Conservation (phyloP, 1,139 yeast genomes). For the Nematodospora anomalae region DNA sequence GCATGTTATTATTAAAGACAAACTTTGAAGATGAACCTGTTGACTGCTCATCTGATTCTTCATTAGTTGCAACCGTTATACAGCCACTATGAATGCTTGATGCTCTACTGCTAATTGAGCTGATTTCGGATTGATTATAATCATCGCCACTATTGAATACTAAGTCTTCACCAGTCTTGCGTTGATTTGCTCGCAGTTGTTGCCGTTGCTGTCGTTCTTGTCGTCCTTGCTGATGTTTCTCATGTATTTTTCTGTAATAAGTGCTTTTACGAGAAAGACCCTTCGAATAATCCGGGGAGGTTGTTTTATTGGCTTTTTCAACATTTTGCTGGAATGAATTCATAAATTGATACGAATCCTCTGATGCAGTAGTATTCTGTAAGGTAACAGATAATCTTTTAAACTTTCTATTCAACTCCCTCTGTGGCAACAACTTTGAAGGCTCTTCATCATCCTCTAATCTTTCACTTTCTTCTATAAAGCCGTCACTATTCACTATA, state of each 20-base stretch:
- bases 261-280: conserved; percentile 20
- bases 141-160: conserved; percentile 4
- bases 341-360: conserved; percentile 44
- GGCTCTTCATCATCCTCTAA: conserved; percentile 4
- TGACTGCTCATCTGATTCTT: conserved; percentile 1
- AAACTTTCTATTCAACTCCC: conserved; percentile 38
- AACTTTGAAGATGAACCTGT: conserved; percentile 8
- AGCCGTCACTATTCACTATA: conserved; percentile 19
- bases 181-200: not conserved
- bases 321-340: conserved; percentile 42
- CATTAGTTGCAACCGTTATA: conserved; percentile 2
- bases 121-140: conserved; percentile 12
- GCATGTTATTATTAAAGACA: conserved; percentile 6
- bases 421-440: conserved; percentile 30
- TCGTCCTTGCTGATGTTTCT: conserved; percentile 11
- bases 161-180: not conserved
- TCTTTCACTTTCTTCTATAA: conserved; percentile 5
- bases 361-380: conserved; percentile 36
- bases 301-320: conserved; percentile 17
- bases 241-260: conserved; percentile 35
- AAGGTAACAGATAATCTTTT: conserved; percentile 42
- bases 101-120: conserved; percentile 13
- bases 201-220: conserved; percentile 1
- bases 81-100: conserved; percentile 11
- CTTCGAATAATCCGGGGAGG: conserved; percentile 1